Percentiles rank a stretch among this genome's conserved stretches.
Conservation (phyloP, 805 yeast genomes). For the Saccharomycopsis sp. region DNA sequence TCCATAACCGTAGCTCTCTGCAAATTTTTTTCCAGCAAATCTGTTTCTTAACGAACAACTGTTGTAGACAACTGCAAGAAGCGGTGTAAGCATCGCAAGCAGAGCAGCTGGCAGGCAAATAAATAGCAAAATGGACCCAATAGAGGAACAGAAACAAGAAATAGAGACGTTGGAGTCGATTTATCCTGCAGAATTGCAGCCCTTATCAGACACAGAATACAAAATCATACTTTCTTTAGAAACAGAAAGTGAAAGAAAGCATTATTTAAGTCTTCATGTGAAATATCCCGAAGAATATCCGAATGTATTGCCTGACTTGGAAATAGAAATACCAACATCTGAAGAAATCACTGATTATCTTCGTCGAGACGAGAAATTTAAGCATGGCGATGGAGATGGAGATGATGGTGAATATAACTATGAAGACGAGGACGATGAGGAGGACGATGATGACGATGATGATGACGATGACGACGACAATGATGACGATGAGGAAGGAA, state of each 20-base stretch:
- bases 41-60: not conserved
- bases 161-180: constrained; percentile 84
- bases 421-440: constrained; percentile 29
- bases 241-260: constrained; percentile 54
- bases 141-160: constrained; percentile 85
- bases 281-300: constrained; percentile 77
- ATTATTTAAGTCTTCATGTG: constrained; percentile 52
- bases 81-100: too few species aligned
- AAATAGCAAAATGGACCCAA: constrained; percentile 50
- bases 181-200: constrained; percentile 80
- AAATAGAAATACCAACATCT: constrained; percentile 28
- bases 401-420: constrained; percentile 28
- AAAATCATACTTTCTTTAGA: constrained; percentile 60
- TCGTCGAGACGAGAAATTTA: constrained; percentile 27
- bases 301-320: constrained; percentile 61
- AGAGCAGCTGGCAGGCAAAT: too few species aligned
- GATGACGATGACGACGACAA: constrained; percentile 43
- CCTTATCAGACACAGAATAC: constrained; percentile 42
- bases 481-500: constrained; percentile 30
- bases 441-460: constrained; percentile 36
- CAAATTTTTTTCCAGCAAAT: not conserved
- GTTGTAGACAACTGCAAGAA: too few species aligned
- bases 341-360: constrained; percentile 10
- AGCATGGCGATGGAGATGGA: constrained; percentile 22
- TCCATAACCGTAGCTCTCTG: not conserved